Evolutionary conservation across 257 asterid genomes (phyloP).

Genomic region (Petunia axillaris): DNA sequence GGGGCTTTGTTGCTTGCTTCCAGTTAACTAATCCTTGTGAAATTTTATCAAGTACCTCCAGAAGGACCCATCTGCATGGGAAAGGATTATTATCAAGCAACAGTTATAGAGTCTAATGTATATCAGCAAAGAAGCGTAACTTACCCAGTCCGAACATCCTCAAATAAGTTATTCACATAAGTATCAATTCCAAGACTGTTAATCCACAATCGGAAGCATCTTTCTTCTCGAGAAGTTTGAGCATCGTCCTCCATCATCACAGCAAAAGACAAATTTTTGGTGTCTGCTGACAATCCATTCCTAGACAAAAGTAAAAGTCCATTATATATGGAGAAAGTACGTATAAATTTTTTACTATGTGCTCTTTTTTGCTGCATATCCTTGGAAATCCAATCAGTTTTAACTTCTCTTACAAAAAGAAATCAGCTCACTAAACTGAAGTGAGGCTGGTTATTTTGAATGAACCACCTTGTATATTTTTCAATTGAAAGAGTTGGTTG

Average conservation of each 20-base stretch:
- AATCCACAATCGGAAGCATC: slow-evolving; percentile 91
- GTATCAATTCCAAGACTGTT: slow-evolving; percentile 85
- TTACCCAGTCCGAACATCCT: slow-evolving; percentile 80
- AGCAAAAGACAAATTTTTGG: slow-evolving; percentile 57
- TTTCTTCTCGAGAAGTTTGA: slow-evolving; percentile 84
- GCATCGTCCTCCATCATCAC: slow-evolving; percentile 85
- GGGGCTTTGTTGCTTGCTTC: slow-evolving; percentile 79
- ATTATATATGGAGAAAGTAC: too few relatives aligned
- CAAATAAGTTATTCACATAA: slow-evolving; percentile 69
- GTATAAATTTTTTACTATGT: too few relatives aligned
- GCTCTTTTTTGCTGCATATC: background rate
- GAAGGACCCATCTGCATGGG: slow-evolving; percentile 68
- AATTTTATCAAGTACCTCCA: slow-evolving; percentile 73
- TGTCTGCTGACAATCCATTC: slow-evolving; percentile 76
- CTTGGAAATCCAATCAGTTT: background rate
- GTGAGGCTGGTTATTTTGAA: background rate
- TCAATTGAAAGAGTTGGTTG: too few relatives aligned
- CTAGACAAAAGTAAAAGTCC: slow-evolving; percentile 37
- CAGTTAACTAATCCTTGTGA: slow-evolving; percentile 68
- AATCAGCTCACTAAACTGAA: background rate
- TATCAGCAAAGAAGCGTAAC: slow-evolving; percentile 29
- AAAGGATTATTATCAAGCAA: slow-evolving; percentile 24
- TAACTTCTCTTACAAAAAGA: background rate
- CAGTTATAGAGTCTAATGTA: slow-evolving; percentile 2
- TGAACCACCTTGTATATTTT: background rate